These are phyloP conservation scores for Stellera chamaejasme DNA, from an alignment of 345 rosid genomes.

Conservation along the genomic window DNA sequence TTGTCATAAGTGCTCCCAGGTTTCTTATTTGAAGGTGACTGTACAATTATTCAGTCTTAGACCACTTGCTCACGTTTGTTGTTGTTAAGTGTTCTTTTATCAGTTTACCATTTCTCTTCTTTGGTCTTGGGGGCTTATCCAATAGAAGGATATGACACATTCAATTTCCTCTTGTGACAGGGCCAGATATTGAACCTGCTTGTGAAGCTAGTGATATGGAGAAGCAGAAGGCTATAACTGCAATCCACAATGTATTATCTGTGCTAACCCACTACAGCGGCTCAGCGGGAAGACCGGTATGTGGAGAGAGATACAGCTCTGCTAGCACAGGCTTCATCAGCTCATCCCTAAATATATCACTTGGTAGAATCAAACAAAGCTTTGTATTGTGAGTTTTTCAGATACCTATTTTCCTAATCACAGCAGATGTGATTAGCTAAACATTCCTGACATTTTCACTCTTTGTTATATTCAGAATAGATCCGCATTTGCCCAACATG, in stretches of 20 bases:
- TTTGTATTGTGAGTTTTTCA: constrained; percentile 96
- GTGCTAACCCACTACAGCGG: constrained; percentile 54
- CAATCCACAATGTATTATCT: constrained; percentile 48
- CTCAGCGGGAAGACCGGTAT: constrained; percentile 53
- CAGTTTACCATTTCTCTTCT: too few species aligned
- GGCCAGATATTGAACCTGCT: constrained; percentile 46
- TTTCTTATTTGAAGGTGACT: background rate
- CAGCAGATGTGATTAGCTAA: constrained; percentile 11
- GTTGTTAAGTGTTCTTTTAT: background rate
- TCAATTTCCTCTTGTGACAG: constrained; percentile 20
- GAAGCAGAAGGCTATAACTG: constrained; percentile 48
- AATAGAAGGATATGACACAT: too few species aligned
- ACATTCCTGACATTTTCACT: constrained; percentile 20
- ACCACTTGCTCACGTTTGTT: background rate
- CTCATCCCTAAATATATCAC: constrained; percentile 76
- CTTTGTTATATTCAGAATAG: constrained; percentile 45
- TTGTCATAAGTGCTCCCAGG: too few species aligned
- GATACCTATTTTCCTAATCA: constrained; percentile 20
- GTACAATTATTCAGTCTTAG: background rate
- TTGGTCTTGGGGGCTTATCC: too few species aligned
- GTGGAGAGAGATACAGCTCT: constrained; percentile 43
- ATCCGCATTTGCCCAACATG: constrained; percentile 63
- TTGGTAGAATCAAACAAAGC: constrained; percentile 99
- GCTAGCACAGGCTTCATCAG: constrained; percentile 38
- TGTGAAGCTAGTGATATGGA: constrained; percentile 75